Evolutionary conservation across 106 monocot species (phyloP).

Genomic region (Agapanthus africanus): DNA sequence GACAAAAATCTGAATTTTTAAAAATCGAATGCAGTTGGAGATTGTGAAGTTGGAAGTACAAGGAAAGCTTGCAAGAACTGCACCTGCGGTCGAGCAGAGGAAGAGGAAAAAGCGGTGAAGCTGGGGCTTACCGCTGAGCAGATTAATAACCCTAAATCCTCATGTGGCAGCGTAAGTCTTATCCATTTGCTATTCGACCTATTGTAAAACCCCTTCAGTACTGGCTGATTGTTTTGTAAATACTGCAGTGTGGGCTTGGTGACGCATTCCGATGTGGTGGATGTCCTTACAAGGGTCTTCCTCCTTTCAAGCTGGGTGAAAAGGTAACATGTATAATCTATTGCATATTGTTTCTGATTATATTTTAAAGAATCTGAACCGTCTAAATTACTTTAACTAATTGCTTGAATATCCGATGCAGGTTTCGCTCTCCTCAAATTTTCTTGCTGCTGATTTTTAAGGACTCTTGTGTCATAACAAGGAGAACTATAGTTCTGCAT

Average conservation of each 20-base stretch:
- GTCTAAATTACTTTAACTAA: neutral
- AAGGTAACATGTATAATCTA: constrained; percentile 31
- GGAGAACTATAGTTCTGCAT: neutral
- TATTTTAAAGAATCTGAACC: neutral
- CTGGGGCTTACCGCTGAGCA: constrained; percentile 68
- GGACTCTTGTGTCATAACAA: neutral
- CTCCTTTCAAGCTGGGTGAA: constrained; percentile 79
- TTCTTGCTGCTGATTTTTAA: constrained; percentile 62
- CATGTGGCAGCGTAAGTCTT: constrained; percentile 77
- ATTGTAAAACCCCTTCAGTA: neutral
- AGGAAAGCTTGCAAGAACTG: constrained; percentile 97
- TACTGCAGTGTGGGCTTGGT: constrained; percentile 86
- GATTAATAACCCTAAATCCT: constrained; percentile 82
- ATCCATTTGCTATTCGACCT: neutral
- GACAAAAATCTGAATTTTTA: neutral
- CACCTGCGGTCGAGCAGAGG: constrained; percentile 85
- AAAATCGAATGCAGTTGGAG: constrained; percentile 42
- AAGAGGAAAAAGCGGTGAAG: constrained; percentile 48
- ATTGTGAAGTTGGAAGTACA: constrained; percentile 82
- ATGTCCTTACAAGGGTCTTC: constrained; percentile 89
- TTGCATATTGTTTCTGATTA: neutral
- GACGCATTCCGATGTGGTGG: constrained; percentile 82
- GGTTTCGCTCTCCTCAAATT: constrained; percentile 52
- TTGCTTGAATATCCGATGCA: constrained; percentile 8
- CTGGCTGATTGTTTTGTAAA: neutral